phyloP scores from a whole-genome alignment of 495 filamentous ascomycete species.

The Lichenothelia convexa region DNA sequence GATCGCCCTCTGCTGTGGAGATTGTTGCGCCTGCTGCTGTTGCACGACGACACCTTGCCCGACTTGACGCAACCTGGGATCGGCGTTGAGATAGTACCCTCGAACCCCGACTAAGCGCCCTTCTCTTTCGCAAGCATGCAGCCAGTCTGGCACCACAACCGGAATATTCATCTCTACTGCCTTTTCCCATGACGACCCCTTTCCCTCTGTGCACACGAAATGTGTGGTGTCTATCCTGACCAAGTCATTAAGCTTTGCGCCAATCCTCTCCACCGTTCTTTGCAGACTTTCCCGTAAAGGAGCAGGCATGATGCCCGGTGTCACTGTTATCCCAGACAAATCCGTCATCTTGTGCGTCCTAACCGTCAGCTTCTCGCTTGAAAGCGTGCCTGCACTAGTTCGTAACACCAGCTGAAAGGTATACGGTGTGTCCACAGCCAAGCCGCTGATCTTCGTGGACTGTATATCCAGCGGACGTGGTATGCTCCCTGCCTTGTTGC shows the following conservation, averaged over 20 bases:
- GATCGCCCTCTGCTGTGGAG: slow-evolving; percentile 1
- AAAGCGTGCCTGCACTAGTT: slow-evolving; percentile 75
- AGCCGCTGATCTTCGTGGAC: slow-evolving; percentile 90
- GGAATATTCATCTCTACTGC: slow-evolving; percentile 97
- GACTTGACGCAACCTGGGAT: slow-evolving; percentile 44
- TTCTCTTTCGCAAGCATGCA: slow-evolving; percentile 82
- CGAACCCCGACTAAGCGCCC: slow-evolving; percentile 87
- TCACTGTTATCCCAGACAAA: slow-evolving; percentile 87
- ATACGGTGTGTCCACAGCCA: slow-evolving; percentile 90
- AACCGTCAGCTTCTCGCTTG: slow-evolving; percentile 66
- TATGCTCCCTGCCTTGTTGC: slow-evolving; percentile 86
- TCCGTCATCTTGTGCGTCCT: slow-evolving; percentile 99
- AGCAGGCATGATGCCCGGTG: slow-evolving; percentile 67
- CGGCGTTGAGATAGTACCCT: slow-evolving; percentile 87
- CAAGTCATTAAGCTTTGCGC: slow-evolving; percentile 74
- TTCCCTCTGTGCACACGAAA: slow-evolving; percentile 93
- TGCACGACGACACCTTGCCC: slow-evolving; percentile 24
- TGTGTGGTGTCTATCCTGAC: slow-evolving; percentile 97
- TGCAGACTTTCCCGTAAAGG: slow-evolving; percentile 54
- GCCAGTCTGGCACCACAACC: slow-evolving; percentile 94
- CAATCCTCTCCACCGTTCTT: slow-evolving; percentile 66
- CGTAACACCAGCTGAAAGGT: slow-evolving; percentile 82
- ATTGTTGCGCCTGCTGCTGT: slow-evolving; percentile 5
- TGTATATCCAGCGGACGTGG: slow-evolving; percentile 68
- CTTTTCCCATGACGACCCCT: slow-evolving; percentile 81